Base-by-base conservation (phyloP, 257 asterid species). In the Datura wrightii region DNA sequence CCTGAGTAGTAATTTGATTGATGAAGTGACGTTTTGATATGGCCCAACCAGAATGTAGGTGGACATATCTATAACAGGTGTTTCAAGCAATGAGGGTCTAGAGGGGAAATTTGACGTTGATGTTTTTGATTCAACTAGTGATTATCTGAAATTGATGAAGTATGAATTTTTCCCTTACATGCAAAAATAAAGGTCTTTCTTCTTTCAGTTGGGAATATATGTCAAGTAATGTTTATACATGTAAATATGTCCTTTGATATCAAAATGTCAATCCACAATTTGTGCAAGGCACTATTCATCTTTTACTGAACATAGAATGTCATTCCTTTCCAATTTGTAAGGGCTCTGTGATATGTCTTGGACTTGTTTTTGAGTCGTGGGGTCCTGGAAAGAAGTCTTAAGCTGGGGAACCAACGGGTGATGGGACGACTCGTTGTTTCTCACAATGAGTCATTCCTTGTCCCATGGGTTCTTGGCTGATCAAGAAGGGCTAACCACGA, bases 131-230 rank as follows among this genome's bases (percentile, higher is more conserved):
- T 93, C 98, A 80, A 96, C 98, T 83, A 88, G 84, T 83, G 99
- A 96, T 84, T 96, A 94, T 86, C 95, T 96, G 85, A 93, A 94
- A 85, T 84, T 96, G 95, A 90, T 96, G 99, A 96, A 96, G 99
- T 96, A 91, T 24, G 98, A 79, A 50, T 85, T 82, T 15, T 81
- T 84, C 42, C 54, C 60, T 62, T 19, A 54, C 50, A 59, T 10
- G 74, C 15, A 65, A 16, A 18, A 24, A 19, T 10, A 63, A 16
- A 53, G 65, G 39, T 63, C 56, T 60, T 44, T 79, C 55, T 53
- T 69, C 71, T 65, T 55, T 42, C 82, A 19, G 69, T 50, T 52
- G 31, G 79, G 44, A 13, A 41, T 48, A 46, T 72, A 84, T 82
- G 62, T 69, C 42, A 41, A 83, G 46, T 79, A 66, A 48, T 70